Evolutionary conservation across 331 rosid species (phyloP).

Genomic region (Rosa hybrid): DNA sequence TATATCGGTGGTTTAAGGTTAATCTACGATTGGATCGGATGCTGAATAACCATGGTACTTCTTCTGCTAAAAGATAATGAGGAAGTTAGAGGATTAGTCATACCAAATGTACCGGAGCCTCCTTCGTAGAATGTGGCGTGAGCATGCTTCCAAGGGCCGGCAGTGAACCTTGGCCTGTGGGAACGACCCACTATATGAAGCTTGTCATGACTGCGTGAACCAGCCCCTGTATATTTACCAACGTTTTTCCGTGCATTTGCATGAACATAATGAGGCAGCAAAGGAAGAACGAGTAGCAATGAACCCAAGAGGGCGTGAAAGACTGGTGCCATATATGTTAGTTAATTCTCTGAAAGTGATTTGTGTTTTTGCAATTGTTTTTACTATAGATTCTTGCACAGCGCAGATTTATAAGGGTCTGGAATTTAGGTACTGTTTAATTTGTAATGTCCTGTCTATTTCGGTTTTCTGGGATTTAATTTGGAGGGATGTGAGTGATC

Average conservation of each 20-base stretch:
- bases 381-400: not conserved
- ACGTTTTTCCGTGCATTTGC: constrained; percentile 31
- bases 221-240: not conserved
- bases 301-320: constrained; percentile 27
- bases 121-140: constrained; percentile 83
- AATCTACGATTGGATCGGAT: not conserved
- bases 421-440: constrained; percentile 13
- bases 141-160: constrained; percentile 68
- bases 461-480: constrained; percentile 8
- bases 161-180: constrained; percentile 30
- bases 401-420: constrained; percentile 13
- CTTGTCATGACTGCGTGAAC: not conserved
- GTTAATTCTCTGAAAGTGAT: not conserved
- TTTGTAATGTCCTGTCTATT: not conserved
- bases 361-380: not conserved
- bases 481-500: constrained; percentile 28
- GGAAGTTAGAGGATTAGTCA: not conserved
- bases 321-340: constrained; percentile 28
- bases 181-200: not conserved
- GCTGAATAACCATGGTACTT: not conserved
- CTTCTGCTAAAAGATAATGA: not conserved
- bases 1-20: not conserved
- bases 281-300: constrained; percentile 11
- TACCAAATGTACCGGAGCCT: constrained; percentile 55
- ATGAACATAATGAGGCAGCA: constrained; percentile 23